Evolutionary conservation across 1,139 yeast species (phyloP), one percentile per base, ranked within the genome.

Genomic region (Sporopachydermia cereana): DNA sequence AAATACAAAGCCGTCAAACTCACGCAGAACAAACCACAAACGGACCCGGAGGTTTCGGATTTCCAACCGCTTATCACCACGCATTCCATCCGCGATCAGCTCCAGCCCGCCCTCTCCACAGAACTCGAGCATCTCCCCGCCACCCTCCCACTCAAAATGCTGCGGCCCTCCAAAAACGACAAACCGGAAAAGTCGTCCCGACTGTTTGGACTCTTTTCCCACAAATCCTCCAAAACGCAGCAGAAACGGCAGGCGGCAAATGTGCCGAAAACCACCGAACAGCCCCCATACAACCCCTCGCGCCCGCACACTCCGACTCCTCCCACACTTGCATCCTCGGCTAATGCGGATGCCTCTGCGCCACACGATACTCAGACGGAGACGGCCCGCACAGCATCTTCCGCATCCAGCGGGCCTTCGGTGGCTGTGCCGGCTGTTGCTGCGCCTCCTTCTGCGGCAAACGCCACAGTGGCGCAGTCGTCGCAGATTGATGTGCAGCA

Each of bases 191-290:
- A 34, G 39, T 34, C 39, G 9, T 16, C 22, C 5, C 9, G 39
- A n/a, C 39, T 34, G 18, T 34, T 34, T 34, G 39, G 39, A 5
- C 22, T 34, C 9, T 34, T 34, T 21, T 20, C 39, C 12, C 39
- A 34, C 17, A 34, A 34, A 34, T 34, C 39, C 5, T 34, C 39
- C 9, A 34, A 34, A 20, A 7, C 18, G 9, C 9, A 12, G 17
- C 39, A 34, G 17, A 16, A 16, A 34, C 39, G 17, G 39, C 39
- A 34, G 27, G 29, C 46, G 14, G 7, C 29, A 14, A 14, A 7
- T n/a, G n/a, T n/a, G n/a, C n/a, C n/a, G n/a, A n/a, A n/a, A n/a
- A n/a, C n/a, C n/a, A n/a, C n/a, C n/a, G n/a, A n/a, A n/a, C n/a
- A n/a, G n/a, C n/a, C n/a, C n/a, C n/a, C n/a, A n/a, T 7, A 25